Evolutionary conservation across 1,284 basidiomycete genomes (phyloP).

Genomic region (Amylostereum areolatum): DNA sequence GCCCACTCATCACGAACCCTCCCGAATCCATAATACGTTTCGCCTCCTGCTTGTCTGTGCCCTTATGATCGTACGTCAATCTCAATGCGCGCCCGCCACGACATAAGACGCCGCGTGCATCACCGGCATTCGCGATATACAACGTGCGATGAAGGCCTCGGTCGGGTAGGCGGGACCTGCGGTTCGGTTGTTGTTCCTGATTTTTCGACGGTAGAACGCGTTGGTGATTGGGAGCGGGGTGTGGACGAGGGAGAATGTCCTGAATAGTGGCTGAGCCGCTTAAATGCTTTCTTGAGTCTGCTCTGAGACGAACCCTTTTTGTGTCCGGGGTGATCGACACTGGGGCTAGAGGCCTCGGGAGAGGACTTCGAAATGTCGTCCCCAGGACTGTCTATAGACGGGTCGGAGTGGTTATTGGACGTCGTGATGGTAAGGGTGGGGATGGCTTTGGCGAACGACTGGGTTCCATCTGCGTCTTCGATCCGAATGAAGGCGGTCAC

Average conservation of each 20-base stretch:
- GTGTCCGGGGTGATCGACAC: conserved; percentile 16
- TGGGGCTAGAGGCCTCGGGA: background rate
- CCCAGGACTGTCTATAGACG: background rate
- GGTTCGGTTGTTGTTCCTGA: conserved; percentile 14
- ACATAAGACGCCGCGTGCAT: conserved; percentile 85
- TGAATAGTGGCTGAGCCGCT: conserved; percentile 31
- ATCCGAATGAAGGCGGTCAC: conserved; percentile 97
- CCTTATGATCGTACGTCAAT: conserved; percentile 98
- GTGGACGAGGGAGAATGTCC: conserved; percentile 28
- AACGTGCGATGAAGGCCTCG: conserved; percentile 63
- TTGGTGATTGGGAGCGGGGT: conserved; percentile 21
- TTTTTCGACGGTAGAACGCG: conserved; percentile 1
- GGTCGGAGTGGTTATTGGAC: conserved; percentile 1
- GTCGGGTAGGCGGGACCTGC: conserved; percentile 39
- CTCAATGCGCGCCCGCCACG: conserved; percentile 88
- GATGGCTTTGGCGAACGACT: conserved; percentile 49
- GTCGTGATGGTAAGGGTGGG: background rate
- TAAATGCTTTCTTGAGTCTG: conserved; percentile 53
- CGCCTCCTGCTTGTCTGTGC: conserved; percentile 93
- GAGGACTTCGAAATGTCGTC: background rate
- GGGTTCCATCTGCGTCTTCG: conserved; percentile 71
- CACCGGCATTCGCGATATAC: conserved; percentile 96
- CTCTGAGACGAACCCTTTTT: conserved; percentile 40
- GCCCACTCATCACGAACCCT: conserved; percentile 97
- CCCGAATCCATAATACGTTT: conserved; percentile 97